Percentiles rank a stretch among this genome's conserved stretches.
These are phyloP conservation scores for Pelargonium citronellum DNA, from an alignment of 441 rosid species.

Conservation along the genomic window DNA sequence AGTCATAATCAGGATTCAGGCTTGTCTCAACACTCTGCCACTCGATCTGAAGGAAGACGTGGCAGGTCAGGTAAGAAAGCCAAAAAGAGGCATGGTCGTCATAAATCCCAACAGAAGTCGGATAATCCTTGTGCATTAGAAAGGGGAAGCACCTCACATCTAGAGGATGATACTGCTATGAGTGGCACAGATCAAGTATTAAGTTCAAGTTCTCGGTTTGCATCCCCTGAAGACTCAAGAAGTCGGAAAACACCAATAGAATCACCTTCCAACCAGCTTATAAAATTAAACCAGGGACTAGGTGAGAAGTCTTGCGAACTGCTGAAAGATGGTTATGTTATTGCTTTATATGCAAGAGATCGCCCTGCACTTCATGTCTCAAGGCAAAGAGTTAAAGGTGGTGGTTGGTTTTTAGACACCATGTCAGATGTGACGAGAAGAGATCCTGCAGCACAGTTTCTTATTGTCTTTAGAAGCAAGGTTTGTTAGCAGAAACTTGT, in stretches of 20 bases:
- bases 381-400: conserved; percentile 89
- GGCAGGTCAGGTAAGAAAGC: conserved; percentile 89
- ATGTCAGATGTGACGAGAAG: conserved; percentile 83
- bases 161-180: conserved; percentile 75
- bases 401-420: conserved; percentile 91
- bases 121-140: conserved; percentile 53
- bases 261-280: conserved; percentile 41
- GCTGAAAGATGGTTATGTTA: conserved; percentile 80
- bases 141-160: conserved; percentile 62
- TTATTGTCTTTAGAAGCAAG: conserved; percentile 78
- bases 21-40: conserved; percentile 38
- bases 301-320: conserved; percentile 47
- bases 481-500: conserved; percentile 32
- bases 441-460: conserved; percentile 97
- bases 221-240: conserved; percentile 76
- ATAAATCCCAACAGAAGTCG: conserved; percentile 49
- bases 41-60: conserved; percentile 56
- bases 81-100: conserved; percentile 83
- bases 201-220: conserved; percentile 76
- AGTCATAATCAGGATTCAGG: conserved; percentile 47
- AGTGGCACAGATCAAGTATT: conserved; percentile 78
- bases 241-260: conserved; percentile 77
- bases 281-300: conserved; percentile 47
- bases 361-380: conserved; percentile 64
- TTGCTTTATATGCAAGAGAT: conserved; percentile 82